Conservation (phyloP, 805 yeast genomes). For the Candida ponderosae region DNA sequence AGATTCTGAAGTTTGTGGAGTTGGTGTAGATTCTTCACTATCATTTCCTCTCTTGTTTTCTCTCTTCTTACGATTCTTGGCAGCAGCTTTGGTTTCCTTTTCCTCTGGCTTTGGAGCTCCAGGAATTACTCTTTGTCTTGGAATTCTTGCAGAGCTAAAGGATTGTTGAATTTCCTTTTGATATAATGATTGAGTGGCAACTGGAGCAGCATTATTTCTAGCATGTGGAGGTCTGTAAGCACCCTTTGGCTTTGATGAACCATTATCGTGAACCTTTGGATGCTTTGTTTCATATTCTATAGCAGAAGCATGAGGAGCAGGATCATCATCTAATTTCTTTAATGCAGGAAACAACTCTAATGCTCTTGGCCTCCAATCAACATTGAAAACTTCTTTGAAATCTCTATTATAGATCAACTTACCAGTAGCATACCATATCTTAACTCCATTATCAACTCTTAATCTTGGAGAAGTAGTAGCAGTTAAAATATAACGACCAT, state of each 20-base stretch:
- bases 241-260: conserved; percentile 59
- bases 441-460: conserved; percentile 92
- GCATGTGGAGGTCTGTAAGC: conserved; percentile 99
- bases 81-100: conserved; percentile 54
- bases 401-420: conserved; percentile 71
- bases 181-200: conserved; percentile 40
- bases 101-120: conserved; percentile 43
- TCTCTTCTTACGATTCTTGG: conserved; percentile 71
- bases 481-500: conserved; percentile 86
- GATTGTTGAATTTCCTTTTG: conserved; percentile 43
- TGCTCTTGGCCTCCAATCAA: conserved; percentile 71
- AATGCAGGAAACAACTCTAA: conserved; percentile 24
- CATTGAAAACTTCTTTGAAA: conserved; percentile 71
- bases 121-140: conserved; percentile 41
- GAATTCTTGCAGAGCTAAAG: conserved; percentile 8
- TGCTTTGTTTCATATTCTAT: conserved; percentile 37
- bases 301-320: conserved; percentile 68
- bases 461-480: conserved; percentile 97
- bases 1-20: conserved; percentile 4
- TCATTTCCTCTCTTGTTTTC: conserved; percentile 41
- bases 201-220: conserved; percentile 34
- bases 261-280: conserved; percentile 23
- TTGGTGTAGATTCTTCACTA: conserved; percentile 3
- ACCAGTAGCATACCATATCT: conserved; percentile 90
- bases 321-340: conserved; percentile 40